phyloP scores from a whole-genome alignment of 352 stramenopile species.

The Pythium graminicola region DNA sequence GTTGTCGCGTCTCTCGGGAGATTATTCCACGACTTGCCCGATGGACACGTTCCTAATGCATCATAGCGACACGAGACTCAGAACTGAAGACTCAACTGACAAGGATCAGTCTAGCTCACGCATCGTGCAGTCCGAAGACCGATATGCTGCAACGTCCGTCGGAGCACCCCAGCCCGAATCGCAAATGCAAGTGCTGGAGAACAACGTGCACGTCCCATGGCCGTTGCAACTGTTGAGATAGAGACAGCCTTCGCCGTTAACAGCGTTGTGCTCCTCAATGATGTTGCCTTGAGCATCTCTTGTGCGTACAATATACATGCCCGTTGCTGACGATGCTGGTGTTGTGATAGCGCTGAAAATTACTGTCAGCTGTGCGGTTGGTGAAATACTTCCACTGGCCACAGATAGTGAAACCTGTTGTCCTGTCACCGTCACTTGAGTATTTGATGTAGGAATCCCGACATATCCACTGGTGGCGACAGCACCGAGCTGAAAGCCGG shows the following conservation, averaged over 20 bases:
- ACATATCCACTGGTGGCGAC: constrained; percentile 24
- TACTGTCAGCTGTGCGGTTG: constrained; percentile 28
- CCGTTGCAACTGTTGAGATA: constrained; percentile 81
- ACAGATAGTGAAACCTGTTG: constrained; percentile 33
- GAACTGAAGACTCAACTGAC: neutral
- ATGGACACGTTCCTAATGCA: constrained; percentile 41
- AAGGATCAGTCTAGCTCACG: constrained; percentile 26
- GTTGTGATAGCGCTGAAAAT: constrained; percentile 48
- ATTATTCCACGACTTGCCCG: constrained; percentile 44
- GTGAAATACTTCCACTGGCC: constrained; percentile 23
- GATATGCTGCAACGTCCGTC: constrained; percentile 66
- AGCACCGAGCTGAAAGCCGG: constrained; percentile 28
- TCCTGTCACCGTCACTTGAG: constrained; percentile 21
- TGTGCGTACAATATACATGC: constrained; percentile 50
- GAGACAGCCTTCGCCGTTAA: constrained; percentile 53
- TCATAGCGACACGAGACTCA: neutral
- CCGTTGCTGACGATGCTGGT: constrained; percentile 31
- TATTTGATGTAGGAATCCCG: constrained; percentile 33
- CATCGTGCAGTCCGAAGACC: constrained; percentile 71
- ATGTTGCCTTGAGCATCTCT: constrained; percentile 32
- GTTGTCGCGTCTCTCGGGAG: constrained; percentile 34
- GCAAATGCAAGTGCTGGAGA: constrained; percentile 60
- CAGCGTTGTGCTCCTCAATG: constrained; percentile 45
- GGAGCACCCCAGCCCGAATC: constrained; percentile 47
- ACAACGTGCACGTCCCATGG: constrained; percentile 67